Evolutionary conservation across 768 basidiomycete species (phyloP).

Genomic region (Podaxis sp.): DNA sequence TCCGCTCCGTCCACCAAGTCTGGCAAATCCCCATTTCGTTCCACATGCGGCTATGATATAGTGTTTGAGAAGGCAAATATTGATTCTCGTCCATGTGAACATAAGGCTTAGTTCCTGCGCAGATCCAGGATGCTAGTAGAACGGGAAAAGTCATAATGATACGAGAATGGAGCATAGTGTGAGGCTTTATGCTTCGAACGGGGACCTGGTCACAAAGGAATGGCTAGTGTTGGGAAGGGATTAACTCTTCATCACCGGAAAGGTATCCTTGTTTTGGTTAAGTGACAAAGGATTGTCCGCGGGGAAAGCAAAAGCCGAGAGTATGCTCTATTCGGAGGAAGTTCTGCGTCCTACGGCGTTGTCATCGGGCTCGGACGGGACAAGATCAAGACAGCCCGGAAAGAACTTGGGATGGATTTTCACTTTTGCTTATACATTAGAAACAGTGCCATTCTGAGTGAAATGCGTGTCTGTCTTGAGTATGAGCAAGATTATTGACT

Average conservation of each 20-base stretch:
- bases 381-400: neutral
- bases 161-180: too few species aligned
- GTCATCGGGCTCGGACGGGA: neutral
- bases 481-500: too few species aligned
- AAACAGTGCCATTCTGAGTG: neutral
- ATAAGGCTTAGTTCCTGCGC: neutral
- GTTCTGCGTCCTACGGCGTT: neutral
- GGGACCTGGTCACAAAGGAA: neutral
- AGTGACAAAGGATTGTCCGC: neutral
- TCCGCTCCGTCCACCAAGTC: neutral
- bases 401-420: neutral
- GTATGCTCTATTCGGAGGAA: neutral
- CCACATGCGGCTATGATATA: neutral
- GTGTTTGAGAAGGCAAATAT: neutral
- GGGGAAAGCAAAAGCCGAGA: neutral
- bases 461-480: too few species aligned
- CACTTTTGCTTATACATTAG: neutral
- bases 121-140: neutral
- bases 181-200: neutral
- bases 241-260: neutral
- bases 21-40: neutral
- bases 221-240: neutral
- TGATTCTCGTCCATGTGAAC: neutral
- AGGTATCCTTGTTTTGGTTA: neutral
- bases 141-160: neutral